Percentiles rank a stretch among this genome's conserved stretches.
Conservation (phyloP, 1,284 basidiomycete genomes). For the Cutaneotrichosporon spelunceum region DNA sequence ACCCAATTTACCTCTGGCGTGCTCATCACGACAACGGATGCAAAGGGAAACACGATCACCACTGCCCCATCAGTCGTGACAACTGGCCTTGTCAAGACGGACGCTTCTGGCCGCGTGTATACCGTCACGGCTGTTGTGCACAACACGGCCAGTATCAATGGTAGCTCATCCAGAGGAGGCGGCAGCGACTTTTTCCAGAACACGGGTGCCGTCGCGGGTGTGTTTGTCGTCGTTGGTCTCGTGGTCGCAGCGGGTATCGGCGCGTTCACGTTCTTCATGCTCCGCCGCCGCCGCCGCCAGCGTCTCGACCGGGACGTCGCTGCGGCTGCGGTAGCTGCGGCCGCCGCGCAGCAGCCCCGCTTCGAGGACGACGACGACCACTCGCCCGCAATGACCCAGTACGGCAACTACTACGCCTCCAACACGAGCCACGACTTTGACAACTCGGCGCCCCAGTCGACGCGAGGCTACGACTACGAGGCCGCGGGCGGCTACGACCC, state of each 20-base stretch:
- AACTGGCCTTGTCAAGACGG: constrained; percentile 13
- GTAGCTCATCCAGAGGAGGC: constrained; percentile 18
- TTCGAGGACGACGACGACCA: constrained; percentile 48
- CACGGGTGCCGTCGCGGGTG: constrained; percentile 51
- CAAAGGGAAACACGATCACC: constrained; percentile 2
- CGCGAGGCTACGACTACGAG: constrained; percentile 44
- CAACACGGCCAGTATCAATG: constrained; percentile 30
- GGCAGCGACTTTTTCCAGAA: constrained; percentile 49
- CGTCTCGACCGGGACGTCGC: constrained; percentile 52
- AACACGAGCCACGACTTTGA: constrained; percentile 23
- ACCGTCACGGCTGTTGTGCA: constrained; percentile 45
- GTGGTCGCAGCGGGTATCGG: constrained; percentile 45
- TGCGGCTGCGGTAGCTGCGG: constrained; percentile 51
- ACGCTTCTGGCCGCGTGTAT: constrained; percentile 27
- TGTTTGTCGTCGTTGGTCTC: constrained; percentile 52
- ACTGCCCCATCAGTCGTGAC: background rate
- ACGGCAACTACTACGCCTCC: constrained; percentile 46
- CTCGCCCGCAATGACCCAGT: constrained; percentile 45
- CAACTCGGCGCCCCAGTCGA: constrained; percentile 20
- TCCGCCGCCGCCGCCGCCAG: constrained; percentile 47
- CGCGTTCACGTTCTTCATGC: constrained; percentile 47
- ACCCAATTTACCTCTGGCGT: background rate
- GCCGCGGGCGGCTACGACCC: constrained; percentile 50
- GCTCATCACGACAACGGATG: constrained; percentile 15
- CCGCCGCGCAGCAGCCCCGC: constrained; percentile 42